Percentiles rank a stretch among this genome's conserved stretches.
These are phyloP conservation scores for Diutina scorzettiae DNA, from an alignment of 1,139 yeast species.

Conservation along the genomic window DNA sequence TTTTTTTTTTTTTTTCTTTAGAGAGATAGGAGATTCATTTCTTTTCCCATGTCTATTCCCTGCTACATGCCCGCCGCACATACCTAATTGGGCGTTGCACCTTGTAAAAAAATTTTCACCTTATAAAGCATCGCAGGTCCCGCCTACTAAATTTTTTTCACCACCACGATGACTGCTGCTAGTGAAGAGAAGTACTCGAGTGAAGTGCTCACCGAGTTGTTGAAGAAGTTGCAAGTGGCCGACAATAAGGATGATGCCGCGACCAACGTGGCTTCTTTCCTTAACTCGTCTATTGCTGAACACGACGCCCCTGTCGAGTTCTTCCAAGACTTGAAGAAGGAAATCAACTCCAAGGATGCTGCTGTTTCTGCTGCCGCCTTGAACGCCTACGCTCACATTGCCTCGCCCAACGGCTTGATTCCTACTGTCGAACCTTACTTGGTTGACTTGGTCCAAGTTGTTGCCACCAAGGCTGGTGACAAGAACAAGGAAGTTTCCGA, in stretches of 20 bases:
- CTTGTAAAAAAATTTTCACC: slow-evolving; percentile 4
- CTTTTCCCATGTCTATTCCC: no score
- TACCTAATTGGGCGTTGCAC: background rate
- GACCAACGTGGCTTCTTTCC: slow-evolving; percentile 80
- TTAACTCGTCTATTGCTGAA: slow-evolving; percentile 95
- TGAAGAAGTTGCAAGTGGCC: slow-evolving; percentile 87
- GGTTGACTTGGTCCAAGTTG: slow-evolving; percentile 59
- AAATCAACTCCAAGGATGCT: slow-evolving; percentile 63
- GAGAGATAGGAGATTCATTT: no score
- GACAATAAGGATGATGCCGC: slow-evolving; percentile 85
- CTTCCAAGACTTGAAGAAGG: slow-evolving; percentile 64
- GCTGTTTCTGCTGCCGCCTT: slow-evolving; percentile 62
- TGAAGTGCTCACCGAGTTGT: slow-evolving; percentile 88
- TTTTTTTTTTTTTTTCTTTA: no score
- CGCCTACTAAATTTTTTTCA: slow-evolving; percentile 7
- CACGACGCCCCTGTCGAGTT: slow-evolving; percentile 94
- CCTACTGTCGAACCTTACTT: slow-evolving; percentile 94
- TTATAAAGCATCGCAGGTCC: slow-evolving; percentile 1
- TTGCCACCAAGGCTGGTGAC: slow-evolving; percentile 80
- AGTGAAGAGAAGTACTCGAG: slow-evolving; percentile 53
- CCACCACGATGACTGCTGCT: slow-evolving; percentile 45
- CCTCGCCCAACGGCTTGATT: slow-evolving; percentile 65
- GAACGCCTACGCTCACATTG: slow-evolving; percentile 75
- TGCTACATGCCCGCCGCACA: slow-evolving; percentile 6
- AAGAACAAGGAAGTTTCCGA: slow-evolving; percentile 67